phyloP scores from a whole-genome alignment of 345 rosid genomes.

The Acer saccharum region DNA sequence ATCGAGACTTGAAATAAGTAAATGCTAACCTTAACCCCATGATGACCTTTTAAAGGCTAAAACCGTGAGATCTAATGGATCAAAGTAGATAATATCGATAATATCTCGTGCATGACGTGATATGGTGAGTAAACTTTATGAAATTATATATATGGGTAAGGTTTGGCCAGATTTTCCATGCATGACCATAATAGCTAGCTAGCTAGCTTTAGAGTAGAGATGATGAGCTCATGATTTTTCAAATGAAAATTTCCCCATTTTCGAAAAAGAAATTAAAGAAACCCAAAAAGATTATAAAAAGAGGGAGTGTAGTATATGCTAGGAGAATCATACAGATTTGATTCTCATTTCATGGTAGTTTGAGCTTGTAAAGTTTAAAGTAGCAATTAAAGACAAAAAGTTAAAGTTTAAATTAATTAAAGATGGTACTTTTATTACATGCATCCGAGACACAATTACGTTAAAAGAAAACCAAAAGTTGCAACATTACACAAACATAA shows the following conservation, averaged over 20 bases:
- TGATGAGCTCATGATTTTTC: not conserved
- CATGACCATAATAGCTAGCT: not conserved
- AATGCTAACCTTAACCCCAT: too few relatives aligned
- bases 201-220: not conserved
- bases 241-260: not conserved
- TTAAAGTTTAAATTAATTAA: conserved; percentile 6
- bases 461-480: conserved; percentile 28
- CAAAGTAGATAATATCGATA: too few relatives aligned
- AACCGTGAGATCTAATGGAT: too few relatives aligned
- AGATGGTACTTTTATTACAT: conserved; percentile 39
- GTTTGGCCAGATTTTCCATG: not conserved
- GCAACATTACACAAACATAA: not conserved
- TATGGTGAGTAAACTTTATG: too few relatives aligned
- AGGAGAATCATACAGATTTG: conserved; percentile 11
- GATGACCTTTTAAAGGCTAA: too few relatives aligned
- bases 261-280: not conserved
- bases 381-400: conserved; percentile 19
- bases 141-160: not conserved
- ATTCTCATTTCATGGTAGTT: conserved; percentile 26
- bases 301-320: not conserved
- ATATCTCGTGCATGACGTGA: too few relatives aligned
- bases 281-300: not conserved
- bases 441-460: conserved; percentile 51
- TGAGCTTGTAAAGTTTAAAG: conserved; percentile 30
- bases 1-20: too few relatives aligned